These are phyloP conservation scores for Alternaria longipes DNA, from an alignment of 2,329 filamentous ascomycete species.

Conservation along the genomic window DNA sequence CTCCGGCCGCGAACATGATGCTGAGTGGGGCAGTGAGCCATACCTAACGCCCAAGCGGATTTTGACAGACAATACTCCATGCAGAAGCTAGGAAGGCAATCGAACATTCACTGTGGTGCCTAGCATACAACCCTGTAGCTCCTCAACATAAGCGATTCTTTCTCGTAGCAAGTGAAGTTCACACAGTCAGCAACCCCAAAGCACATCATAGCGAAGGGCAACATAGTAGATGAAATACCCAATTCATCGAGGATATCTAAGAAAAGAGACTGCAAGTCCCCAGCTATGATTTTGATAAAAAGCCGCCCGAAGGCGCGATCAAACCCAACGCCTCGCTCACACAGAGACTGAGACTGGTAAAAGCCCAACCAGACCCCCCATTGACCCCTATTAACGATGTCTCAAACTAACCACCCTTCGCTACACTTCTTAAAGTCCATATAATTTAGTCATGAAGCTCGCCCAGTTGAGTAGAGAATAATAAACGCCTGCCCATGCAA, in stretches of 20 bases:
- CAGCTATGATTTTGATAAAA: not conserved
- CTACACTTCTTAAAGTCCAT: not conserved
- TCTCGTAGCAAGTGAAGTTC: not conserved
- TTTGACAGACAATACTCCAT: not conserved
- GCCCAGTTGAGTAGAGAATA: slow-evolving; percentile 3
- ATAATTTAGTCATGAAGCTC: not conserved
- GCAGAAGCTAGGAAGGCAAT: not conserved
- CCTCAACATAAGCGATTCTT: not conserved
- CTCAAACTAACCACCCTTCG: not conserved
- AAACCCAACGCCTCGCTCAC: slow-evolving; percentile 6
- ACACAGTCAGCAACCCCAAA: not conserved
- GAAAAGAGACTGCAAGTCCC: not conserved
- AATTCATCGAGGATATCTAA: not conserved
- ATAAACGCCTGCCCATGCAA: slow-evolving; percentile 12
- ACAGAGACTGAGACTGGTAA: not conserved
- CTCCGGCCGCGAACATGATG: not conserved
- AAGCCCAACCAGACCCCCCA: not conserved
- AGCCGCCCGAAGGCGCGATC: not conserved
- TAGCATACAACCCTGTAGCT: not conserved
- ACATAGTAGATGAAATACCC: not conserved
- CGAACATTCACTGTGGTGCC: not conserved
- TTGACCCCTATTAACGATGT: not conserved
- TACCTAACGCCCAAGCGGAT: not conserved
- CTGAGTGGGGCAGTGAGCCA: not conserved
- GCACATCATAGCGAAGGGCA: not conserved